Percentiles rank a stretch among this genome's conserved stretches.
phyloP scores from a whole-genome alignment of 768 basidiomycete species.

The Naematelia aurantialba region DNA sequence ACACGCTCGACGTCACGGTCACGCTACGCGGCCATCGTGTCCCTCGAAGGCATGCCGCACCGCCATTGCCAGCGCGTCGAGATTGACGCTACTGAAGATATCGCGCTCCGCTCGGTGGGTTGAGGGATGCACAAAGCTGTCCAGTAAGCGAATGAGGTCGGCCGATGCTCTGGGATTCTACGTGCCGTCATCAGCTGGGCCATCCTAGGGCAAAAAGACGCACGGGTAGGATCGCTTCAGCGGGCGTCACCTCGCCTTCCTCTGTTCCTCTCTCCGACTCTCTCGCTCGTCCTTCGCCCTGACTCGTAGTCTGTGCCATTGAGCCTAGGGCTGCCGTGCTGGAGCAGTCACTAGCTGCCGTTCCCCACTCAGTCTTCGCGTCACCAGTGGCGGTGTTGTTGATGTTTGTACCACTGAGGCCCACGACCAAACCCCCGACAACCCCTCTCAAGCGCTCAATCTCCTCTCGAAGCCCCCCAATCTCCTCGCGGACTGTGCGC shows the following conservation, averaged over 20 bases:
- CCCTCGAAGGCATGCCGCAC: not conserved
- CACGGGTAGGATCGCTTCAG: too few relatives aligned
- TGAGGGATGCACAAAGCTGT: not conserved
- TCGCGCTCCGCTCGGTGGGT: not conserved
- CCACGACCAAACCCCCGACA: constrained; percentile 29
- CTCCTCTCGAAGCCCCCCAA: constrained; percentile 29
- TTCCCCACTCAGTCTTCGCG: not conserved
- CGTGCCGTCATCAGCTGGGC: too few relatives aligned
- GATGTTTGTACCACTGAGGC: constrained; percentile 5
- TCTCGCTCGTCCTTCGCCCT: not conserved
- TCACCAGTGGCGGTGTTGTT: too few relatives aligned
- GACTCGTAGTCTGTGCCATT: too few relatives aligned
- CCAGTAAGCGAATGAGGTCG: not conserved
- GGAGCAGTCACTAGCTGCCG: too few relatives aligned
- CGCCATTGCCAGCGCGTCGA: not conserved
- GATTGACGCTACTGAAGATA: not conserved
- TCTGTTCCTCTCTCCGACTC: too few relatives aligned
- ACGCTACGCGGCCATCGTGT: not conserved
- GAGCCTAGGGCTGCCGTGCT: too few relatives aligned
- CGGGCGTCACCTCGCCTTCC: not conserved
- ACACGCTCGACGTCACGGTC: not conserved
- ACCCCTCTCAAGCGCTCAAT: constrained; percentile 34
- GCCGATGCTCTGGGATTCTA: too few relatives aligned
- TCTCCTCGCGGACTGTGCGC: constrained; percentile 23
- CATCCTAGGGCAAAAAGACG: too few relatives aligned